Evolutionary conservation across 2,329 filamentous ascomycete genomes (phyloP), one percentile per base, ranked within the genome.

Genomic region (Diaporthe citriasiana): DNA sequence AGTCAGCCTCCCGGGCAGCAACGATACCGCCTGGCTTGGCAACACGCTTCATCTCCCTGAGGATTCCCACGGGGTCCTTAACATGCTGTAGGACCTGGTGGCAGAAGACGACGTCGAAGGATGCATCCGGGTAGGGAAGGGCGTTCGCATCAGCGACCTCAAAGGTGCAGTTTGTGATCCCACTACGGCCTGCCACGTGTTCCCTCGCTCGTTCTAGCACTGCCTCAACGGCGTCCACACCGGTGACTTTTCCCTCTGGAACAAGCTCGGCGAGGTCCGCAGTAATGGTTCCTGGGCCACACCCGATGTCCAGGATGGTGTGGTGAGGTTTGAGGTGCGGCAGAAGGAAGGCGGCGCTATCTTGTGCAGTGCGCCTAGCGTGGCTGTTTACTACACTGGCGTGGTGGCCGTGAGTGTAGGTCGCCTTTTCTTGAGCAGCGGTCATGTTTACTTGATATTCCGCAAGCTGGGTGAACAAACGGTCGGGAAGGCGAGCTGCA

Each of bases 231-330:
- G 82, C 77, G 69, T 87, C 85, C 35, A 87, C 68, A 40, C 85
- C 85, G 10, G 81, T 80, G 1, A 86, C 79, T 9, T 78, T 75
- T n/a, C 86, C 86, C 8, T 83, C 59, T 4, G 82, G 80, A 2
- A 84, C 84, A 73, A 83, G 81, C 45, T 81, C 80, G 56, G 82
- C 83, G 53, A 89, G 79, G 10, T 83, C 84, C 0, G 81, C 80
- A 5, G 86, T 85, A 77, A 89, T 88, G 40, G 84, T 87, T 3
- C 86, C 87, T 0, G 87, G 85, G 0, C 87, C 87, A 78, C 86
- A 87, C 70, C 86, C 86, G 42, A 87, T 80, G 75, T 88, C 86
- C 70, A 88, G 83, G 59, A 88, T 81, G 27, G 74, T 77, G 80
- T 84, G 81, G 9, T 79, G 77, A 0, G 80, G 77, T 51, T 82